phyloP scores from a whole-genome alignment of 2,329 filamentous ascomycete genomes.

The Fusarium nelsonii region DNA sequence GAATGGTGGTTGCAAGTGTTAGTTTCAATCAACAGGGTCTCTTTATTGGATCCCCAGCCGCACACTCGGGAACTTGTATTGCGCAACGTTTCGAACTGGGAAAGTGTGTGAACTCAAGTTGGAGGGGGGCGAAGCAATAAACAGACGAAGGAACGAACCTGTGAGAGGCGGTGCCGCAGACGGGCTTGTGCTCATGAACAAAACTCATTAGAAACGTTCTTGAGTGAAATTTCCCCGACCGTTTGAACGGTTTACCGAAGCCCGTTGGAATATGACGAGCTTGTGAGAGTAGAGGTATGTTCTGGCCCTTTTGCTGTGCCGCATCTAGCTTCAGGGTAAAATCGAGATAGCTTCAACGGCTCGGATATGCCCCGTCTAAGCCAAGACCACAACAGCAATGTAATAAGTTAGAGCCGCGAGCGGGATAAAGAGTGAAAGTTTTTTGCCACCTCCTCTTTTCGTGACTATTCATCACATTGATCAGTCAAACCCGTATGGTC shows the following conservation, averaged over 20 bases:
- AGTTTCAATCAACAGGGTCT: not conserved
- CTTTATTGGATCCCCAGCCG: slow-evolving; percentile 35
- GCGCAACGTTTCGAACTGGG: slow-evolving; percentile 36
- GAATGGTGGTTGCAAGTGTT: not conserved
- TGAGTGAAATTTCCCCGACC: slow-evolving; percentile 3
- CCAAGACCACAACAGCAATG: not conserved
- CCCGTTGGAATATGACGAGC: not conserved
- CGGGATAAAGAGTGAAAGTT: not conserved
- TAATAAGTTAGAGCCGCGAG: not conserved
- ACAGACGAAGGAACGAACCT: not conserved
- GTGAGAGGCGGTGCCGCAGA: not conserved
- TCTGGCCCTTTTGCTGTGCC: slow-evolving; percentile 18
- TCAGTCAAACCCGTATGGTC: slow-evolving; percentile 5
- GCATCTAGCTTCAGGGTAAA: slow-evolving; percentile 23
- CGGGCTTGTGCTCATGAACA: slow-evolving; percentile 9
- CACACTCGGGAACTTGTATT: slow-evolving; percentile 5
- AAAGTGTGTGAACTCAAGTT: not conserved
- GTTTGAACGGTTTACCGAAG: not conserved
- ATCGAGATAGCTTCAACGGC: slow-evolving; percentile 28
- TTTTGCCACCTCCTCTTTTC: slow-evolving; percentile 33
- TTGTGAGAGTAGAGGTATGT: not conserved
- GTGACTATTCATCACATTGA: slow-evolving; percentile 16
- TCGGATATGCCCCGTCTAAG: slow-evolving; percentile 1
- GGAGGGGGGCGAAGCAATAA: slow-evolving; percentile 14
- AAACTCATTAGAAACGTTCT: not conserved